phyloP scores from a whole-genome alignment of 176 grass and related monocot species.

The Aegilops tauschii region DNA sequence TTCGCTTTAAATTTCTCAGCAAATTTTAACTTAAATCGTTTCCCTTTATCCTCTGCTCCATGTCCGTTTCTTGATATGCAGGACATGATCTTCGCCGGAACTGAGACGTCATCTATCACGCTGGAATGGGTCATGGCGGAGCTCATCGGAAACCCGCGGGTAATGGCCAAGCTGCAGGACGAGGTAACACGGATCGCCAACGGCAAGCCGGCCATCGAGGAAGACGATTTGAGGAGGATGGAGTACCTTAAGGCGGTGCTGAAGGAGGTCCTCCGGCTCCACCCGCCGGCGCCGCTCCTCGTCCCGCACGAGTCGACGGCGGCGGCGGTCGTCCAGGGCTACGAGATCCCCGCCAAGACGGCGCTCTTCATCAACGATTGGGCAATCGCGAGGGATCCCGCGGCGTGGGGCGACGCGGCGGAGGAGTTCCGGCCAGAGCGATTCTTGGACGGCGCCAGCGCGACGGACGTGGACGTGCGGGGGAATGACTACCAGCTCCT shows the following conservation, averaged over 20 bases:
- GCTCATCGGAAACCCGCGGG: constrained; percentile 40
- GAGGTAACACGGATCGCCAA: constrained; percentile 28
- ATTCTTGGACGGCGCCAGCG: constrained; percentile 28
- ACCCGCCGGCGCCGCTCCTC: constrained; percentile 51
- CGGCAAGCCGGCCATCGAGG: constrained; percentile 5
- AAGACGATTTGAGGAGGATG: constrained; percentile 39
- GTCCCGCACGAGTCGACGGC: constrained; percentile 43
- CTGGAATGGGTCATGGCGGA: constrained; percentile 48
- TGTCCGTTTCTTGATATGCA: background rate
- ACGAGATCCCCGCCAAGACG: constrained; percentile 46
- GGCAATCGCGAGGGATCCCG: constrained; percentile 56
- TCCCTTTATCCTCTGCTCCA: background rate
- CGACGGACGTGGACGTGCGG: constrained; percentile 33
- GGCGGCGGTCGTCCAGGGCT: constrained; percentile 28
- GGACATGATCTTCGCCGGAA: background rate
- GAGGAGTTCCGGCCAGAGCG: constrained; percentile 65
- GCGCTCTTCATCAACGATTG: constrained; percentile 58
- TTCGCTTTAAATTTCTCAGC: background rate
- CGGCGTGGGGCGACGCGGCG: constrained; percentile 44
- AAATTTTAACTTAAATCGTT: background rate
- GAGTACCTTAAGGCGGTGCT: constrained; percentile 46
- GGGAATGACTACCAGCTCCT: constrained; percentile 53
- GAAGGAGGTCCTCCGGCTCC: constrained; percentile 61
- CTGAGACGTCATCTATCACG: background rate
- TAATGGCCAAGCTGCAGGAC: constrained; percentile 46